phyloP scores from a whole-genome alignment of 169 alveolate species.

The Eimeria praecox region DNA sequence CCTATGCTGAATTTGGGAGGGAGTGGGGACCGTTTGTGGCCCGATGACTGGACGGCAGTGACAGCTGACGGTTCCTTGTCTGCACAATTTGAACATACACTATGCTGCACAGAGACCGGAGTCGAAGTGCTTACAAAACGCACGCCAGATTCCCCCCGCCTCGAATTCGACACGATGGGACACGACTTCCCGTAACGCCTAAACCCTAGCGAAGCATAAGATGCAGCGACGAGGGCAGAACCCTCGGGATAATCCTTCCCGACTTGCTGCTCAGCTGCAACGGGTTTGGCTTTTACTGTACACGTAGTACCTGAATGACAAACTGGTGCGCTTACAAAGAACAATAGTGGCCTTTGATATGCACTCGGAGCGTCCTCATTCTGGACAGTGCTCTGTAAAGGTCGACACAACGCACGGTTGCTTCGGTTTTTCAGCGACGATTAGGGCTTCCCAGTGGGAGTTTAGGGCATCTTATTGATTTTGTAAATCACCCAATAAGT shows the following conservation, averaged over 20 bases:
- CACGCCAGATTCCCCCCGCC: slow-evolving; percentile 93
- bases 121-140: slow-evolving; percentile 97
- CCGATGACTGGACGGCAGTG: slow-evolving; percentile 99
- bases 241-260: too few relatives aligned
- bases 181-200: slow-evolving; percentile 14
- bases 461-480: background rate
- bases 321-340: too few relatives aligned
- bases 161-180: slow-evolving; percentile 40
- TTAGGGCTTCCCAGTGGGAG: background rate
- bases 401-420: background rate
- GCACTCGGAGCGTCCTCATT: background rate
- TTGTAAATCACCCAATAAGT: background rate
- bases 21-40: slow-evolving; percentile 97
- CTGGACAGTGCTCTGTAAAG: background rate
- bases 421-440: too few relatives aligned
- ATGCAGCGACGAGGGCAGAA: too few relatives aligned
- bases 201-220: too few relatives aligned
- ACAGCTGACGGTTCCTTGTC: slow-evolving; percentile 95
- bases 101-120: slow-evolving; percentile 96
- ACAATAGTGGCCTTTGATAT: too few relatives aligned
- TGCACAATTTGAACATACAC: slow-evolving; percentile 99
- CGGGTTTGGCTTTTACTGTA: too few relatives aligned
- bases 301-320: too few relatives aligned
- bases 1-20: slow-evolving; percentile 99
- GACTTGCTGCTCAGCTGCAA: too few relatives aligned